Base-by-base conservation (phyloP, 2,329 filamentous ascomycete genomes). In the Stromatinia cepivora region DNA sequence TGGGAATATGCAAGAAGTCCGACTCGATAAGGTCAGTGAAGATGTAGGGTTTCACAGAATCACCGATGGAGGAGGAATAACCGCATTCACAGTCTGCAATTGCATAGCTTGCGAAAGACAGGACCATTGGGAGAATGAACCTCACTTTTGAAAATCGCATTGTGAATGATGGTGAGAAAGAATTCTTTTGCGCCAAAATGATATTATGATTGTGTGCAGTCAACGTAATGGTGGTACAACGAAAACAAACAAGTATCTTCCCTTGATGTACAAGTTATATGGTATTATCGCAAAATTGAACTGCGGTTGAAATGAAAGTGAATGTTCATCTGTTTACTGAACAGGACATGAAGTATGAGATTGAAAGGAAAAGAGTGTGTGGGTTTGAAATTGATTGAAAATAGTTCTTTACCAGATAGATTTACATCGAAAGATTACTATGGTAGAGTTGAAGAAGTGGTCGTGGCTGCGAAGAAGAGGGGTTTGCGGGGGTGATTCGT, bases 1-100 rank as follows among this genome's bases (percentile, higher is more conserved):
- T 78, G 13, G 80, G 74, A 50, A 86, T 76, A 70, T 86, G 86
- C 4, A 88, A 80, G 76, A 94, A 94, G 79, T 94, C 88, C 28
- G 89, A 89, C 76, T 93, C 91, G 65, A 92, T 79, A 15, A 88
- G 77, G 70, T 93, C 88, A 3, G 89, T 92, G 77, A 91, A 93
- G 66, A 90, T 76, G 53, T 82, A 79, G 59, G 79, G 75, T 39
- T 80, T 79, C 58, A 79, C 34, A 25, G 71, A 54, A 31, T 57
- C 76, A n/a, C 81, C 82, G 52, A 82, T 79, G 71, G 81, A 82
- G 57, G 89, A 79, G 4, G 84, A 84, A 78, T 92, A 94, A 65
- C 91, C 92, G 77, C 92, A 94, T 75, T 91, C 86, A 80, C 92
- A 94, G 71, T 84, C 67, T 45, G 61, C 67, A 20, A 50, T 48